Conservation (phyloP, 2,329 filamentous ascomycete species). For the Fusarium camptoceras region DNA sequence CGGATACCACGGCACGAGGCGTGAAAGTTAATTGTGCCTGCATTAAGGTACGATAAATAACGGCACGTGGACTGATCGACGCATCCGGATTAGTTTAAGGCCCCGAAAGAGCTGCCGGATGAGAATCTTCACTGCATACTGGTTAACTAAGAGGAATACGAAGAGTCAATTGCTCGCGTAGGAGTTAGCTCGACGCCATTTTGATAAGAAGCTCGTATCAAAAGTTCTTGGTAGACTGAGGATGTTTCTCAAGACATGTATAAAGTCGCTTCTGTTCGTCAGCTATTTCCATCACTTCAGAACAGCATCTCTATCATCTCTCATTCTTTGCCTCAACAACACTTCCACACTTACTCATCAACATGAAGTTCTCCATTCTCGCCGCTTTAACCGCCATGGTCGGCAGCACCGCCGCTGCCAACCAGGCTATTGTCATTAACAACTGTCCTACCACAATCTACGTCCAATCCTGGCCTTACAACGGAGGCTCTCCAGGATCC, state of each 20-base stretch:
- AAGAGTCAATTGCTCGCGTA: not conserved
- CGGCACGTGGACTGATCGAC: not conserved
- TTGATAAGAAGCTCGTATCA: not conserved
- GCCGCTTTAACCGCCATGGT: slow-evolving; percentile 49
- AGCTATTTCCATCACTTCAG: fast-evolving
- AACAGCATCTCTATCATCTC: not conserved
- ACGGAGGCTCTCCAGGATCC: slow-evolving; percentile 43
- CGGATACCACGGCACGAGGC: not conserved
- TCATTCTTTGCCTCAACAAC: not conserved
- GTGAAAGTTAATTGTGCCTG: not conserved
- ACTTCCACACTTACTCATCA: slow-evolving; percentile 17
- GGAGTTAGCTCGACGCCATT: not conserved
- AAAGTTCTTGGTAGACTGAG: too few relatives aligned
- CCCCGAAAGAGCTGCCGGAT: not conserved
- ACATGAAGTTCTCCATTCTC: slow-evolving; percentile 48
- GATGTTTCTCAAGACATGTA: not conserved
- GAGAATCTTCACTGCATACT: not conserved
- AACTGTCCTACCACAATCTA: slow-evolving; percentile 50
- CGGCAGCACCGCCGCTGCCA: slow-evolving; percentile 47
- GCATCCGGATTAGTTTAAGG: not conserved
- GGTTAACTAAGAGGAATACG: not conserved
- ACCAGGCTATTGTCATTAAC: slow-evolving; percentile 54
- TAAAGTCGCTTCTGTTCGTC: not conserved
- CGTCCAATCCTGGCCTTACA: slow-evolving; percentile 13
- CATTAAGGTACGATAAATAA: not conserved